A percentile compares a stretch with the other conserved stretches of the same genome.
phyloP scores from a whole-genome alignment of 2,329 filamentous ascomycete species.

The Beauveria scarabaeidicola region DNA sequence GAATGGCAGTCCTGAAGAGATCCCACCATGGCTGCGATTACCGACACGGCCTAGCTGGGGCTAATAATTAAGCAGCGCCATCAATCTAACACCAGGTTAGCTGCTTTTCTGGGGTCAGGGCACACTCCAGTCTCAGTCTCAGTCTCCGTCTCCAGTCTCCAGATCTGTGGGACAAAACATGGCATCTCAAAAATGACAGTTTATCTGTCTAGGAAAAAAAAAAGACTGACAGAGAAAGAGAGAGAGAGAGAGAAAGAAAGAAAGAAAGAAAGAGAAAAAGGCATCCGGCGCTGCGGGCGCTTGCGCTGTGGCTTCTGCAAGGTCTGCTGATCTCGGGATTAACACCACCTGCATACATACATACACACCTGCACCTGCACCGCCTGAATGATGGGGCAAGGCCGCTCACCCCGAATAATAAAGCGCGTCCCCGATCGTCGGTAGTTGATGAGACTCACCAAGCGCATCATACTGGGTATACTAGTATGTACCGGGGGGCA shows the following conservation, averaged over 20 bases:
- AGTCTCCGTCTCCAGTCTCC: neutral
- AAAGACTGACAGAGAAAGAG: neutral
- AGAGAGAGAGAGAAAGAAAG: neutral
- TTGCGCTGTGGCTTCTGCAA: slow-evolving; percentile 9
- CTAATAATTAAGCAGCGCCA: neutral
- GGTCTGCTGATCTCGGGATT: slow-evolving; percentile 12
- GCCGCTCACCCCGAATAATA: neutral
- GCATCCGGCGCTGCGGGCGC: slow-evolving; percentile 2
- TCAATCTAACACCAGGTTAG: neutral
- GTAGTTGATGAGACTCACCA: neutral
- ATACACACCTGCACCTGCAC: neutral
- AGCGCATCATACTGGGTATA: neutral
- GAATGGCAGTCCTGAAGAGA: neutral
- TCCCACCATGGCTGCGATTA: neutral
- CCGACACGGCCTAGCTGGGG: neutral
- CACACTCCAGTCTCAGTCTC: neutral
- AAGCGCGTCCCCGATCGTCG: slow-evolving; percentile 1
- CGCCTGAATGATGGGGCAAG: neutral
- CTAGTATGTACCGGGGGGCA: too few relatives aligned
- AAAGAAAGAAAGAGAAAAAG: neutral
- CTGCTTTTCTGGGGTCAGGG: neutral
- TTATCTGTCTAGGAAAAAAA: neutral
- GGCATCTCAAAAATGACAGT: neutral
- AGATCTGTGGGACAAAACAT: slow-evolving; percentile 8
- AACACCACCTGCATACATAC: slow-evolving; percentile 9